Conservation (phyloP, 1,139 yeast genomes). For the Citeromyces hawaiiensis region DNA sequence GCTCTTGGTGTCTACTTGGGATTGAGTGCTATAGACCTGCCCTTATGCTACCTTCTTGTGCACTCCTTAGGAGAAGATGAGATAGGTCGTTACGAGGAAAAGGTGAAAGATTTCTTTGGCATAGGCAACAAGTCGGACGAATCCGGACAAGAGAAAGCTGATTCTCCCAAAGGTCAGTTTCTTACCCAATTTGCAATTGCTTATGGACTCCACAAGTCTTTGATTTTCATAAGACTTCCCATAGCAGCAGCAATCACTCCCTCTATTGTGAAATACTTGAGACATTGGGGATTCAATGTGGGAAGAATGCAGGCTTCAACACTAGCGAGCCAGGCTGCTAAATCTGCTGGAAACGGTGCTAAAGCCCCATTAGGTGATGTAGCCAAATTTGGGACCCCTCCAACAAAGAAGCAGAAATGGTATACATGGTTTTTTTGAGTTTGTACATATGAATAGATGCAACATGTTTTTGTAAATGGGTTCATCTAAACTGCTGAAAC, state of each 20-base stretch:
- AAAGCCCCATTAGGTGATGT: slow-evolving; percentile 14
- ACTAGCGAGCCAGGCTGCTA: slow-evolving; percentile 10
- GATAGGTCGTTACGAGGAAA: slow-evolving; percentile 53
- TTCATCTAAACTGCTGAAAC: slow-evolving; percentile 43
- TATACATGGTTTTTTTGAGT: slow-evolving; percentile 40
- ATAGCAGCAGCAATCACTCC: slow-evolving; percentile 92
- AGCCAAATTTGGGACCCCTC: slow-evolving; percentile 38
- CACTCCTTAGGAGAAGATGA: slow-evolving; percentile 79
- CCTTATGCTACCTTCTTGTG: slow-evolving; percentile 69
- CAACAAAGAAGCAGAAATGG: slow-evolving; percentile 44
- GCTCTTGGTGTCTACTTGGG: slow-evolving; percentile 79
- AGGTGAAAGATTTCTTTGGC: slow-evolving; percentile 46
- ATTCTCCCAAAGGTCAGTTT: slow-evolving; percentile 20
- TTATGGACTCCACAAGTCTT: slow-evolving; percentile 83
- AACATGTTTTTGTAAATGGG: neutral
- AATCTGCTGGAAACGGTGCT: slow-evolving; percentile 1
- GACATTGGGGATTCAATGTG: slow-evolving; percentile 71
- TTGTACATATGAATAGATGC: neutral
- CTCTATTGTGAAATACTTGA: slow-evolving; percentile 46
- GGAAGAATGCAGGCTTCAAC: slow-evolving; percentile 35
- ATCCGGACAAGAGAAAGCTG: slow-evolving; percentile 8
- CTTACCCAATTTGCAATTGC: slow-evolving; percentile 79
- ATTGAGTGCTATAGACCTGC: slow-evolving; percentile 62
- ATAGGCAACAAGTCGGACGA: slow-evolving; percentile 30
- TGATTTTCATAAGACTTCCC: slow-evolving; percentile 73